A percentile compares a stretch with the other conserved stretches of the same genome.
These are phyloP conservation scores for Fusarium sp. DNA, from an alignment of 2,329 filamentous ascomycete genomes.

Conservation along the genomic window DNA sequence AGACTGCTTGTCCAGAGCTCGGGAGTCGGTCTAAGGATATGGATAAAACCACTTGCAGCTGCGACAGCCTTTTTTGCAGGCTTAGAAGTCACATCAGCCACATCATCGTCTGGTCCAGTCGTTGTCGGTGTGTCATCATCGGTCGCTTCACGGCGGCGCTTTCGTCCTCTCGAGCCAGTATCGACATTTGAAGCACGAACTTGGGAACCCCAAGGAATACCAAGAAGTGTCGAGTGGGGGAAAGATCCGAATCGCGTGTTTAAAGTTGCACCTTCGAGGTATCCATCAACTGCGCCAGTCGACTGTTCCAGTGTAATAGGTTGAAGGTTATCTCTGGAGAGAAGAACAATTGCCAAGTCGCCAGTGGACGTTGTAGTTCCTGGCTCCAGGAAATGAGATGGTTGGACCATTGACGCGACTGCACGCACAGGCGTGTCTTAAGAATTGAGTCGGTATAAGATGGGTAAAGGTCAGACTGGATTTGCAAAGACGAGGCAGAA, in stretches of 20 bases:
- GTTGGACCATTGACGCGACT: constrained; percentile 47
- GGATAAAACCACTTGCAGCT: constrained; percentile 76
- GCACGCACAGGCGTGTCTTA: constrained; percentile 2
- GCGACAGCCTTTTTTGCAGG: constrained; percentile 59
- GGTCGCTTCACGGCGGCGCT: constrained; percentile 62
- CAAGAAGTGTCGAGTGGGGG: constrained; percentile 79
- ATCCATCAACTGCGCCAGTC: constrained; percentile 73
- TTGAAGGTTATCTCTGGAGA: constrained; percentile 86
- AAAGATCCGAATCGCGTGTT: constrained; percentile 96
- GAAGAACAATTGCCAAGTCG: constrained; percentile 82
- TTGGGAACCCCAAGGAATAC: constrained; percentile 89
- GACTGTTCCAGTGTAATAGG: constrained; percentile 75
- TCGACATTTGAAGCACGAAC: constrained; percentile 89
- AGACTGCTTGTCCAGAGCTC: constrained; percentile 84
- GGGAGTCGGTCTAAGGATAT: constrained; percentile 80
- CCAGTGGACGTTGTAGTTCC: constrained; percentile 69
- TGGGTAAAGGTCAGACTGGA: not conserved
- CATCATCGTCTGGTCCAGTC: constrained; percentile 48
- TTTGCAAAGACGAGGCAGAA: constrained; percentile 21
- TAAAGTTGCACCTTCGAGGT: constrained; percentile 79
- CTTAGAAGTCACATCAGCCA: constrained; percentile 44
- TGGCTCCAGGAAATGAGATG: constrained; percentile 83
- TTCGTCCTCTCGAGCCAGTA: constrained; percentile 86
- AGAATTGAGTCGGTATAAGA: not conserved
- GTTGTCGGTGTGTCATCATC: constrained; percentile 55